Percentiles rank a stretch among this genome's conserved stretches.
Conservation (phyloP, 805 yeast species). For the Ogataea wickerhamii region DNA sequence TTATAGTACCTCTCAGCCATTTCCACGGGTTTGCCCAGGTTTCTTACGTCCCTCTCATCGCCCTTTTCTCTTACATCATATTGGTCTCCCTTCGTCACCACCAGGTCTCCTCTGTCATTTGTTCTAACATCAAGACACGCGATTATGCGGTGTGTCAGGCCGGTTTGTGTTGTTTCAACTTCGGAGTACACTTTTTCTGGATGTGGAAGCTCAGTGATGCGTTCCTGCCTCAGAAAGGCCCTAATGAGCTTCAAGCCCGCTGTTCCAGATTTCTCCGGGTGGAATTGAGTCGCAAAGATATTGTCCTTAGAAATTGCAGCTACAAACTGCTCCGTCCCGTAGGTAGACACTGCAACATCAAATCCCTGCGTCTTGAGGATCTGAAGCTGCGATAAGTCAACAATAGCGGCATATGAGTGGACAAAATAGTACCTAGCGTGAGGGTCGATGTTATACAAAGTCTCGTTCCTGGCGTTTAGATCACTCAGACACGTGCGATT, state of each 20-base stretch:
- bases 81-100: conserved; percentile 98
- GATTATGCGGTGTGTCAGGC: conserved; percentile 85
- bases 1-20: conserved; percentile 84
- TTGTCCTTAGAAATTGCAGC: conserved; percentile 79
- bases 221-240: conserved; percentile 58
- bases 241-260: conserved; percentile 81
- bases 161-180: conserved; percentile 37
- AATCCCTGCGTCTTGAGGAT: conserved; percentile 42
- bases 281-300: conserved; percentile 94
- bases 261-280: conserved; percentile 95
- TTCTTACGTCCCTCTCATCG: conserved; percentile 65
- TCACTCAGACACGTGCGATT: conserved; percentile 38
- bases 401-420: conserved; percentile 84
- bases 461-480: conserved; percentile 15
- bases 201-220: conserved; percentile 24
- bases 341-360: conserved; percentile 68
- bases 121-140: conserved; percentile 97
- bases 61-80: conserved; percentile 89
- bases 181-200: not conserved
- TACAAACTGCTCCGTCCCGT: conserved; percentile 75
- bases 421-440: conserved; percentile 84
- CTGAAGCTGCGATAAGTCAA: conserved; percentile 37
- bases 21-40: conserved; percentile 94
- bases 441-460: conserved; percentile 63
- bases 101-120: conserved; percentile 91